Base-by-base conservation (phyloP, 208 protist species). In the Trypanosoma boissoni region DNA sequence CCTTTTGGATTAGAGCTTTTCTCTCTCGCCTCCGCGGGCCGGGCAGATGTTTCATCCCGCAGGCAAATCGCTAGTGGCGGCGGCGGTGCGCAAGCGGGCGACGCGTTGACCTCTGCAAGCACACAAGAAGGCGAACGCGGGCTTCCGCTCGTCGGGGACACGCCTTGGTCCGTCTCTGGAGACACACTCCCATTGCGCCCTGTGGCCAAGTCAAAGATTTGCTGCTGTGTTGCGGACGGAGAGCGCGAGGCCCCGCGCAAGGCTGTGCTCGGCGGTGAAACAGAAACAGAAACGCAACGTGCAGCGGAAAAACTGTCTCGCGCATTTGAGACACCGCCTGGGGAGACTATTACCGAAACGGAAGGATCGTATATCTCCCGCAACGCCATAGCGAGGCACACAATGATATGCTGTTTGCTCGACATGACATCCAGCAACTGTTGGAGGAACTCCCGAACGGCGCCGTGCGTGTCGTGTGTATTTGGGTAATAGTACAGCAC, bases 351-450 rank as follows among this genome's bases (percentile, higher is more conserved):
- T 39, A 6, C 34, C 34, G 34, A 39, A 39, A 39, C 34, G 8
- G 46, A 3, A 64, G 24, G 31, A 27, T 58, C 45, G 16, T 60
- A 68, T 1, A 60, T 46, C 18, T 48, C 44, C 36, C 53, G 36
- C 26, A 68, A 42, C 24, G 62, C 18, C 45, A 48, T 55, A 18
- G 51, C 62, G 3, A 68, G 34, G 31, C 31, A 55, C n/a, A 60
- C 23, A 48, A 68, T 21, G 36, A 61, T 29, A n/a, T 55, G 52
- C 21, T 68, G 62, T 31, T 68, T 68, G 27, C 53, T 60, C 0
- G n/a, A 7, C 62, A 68, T 60, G 26, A 68, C 51, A 45, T 68
- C 62, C 43, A 59, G 44, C 14, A 68, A 34, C 45, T 68, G 43
- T 32, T 56, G 12, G 14, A 68, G 24, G 60, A 68, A 68, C 3